Base-by-base conservation (phyloP, 2,329 filamentous ascomycete genomes). In the Colletotrichum lentis region DNA sequence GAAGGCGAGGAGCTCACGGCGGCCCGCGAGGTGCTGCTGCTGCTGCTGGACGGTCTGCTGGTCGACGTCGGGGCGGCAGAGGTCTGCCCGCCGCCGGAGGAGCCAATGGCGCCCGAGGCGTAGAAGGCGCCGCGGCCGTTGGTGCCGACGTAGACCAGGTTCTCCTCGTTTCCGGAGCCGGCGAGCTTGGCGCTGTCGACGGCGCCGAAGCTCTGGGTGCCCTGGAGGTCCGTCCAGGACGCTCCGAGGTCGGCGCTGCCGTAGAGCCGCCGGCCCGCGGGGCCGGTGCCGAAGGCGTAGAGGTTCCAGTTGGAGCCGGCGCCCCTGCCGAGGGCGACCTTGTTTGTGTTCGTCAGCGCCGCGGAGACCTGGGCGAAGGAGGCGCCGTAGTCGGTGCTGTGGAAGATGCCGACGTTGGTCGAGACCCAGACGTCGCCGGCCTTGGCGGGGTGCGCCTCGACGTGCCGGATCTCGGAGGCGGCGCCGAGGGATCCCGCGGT, bases 361-460 rank as follows among this genome's bases (percentile, higher is more conserved):
- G 74, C 73, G 3, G 79, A 77, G 0, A 80, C 73, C 37, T 80
- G 75, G 0, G 79, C 77, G 70, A 87, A 88, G 1, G 80, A 79
- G 4, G 75, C 73, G 7, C 85, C 86, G 44, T 78, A 86, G 74
- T 88, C 75, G 16, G 81, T 83, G 11, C 83, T 86, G 71, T 82
- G 82, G 77, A 85, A 88, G 57, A 89, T 76, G 11, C 86, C 86
- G 0, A 72, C 77, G 63, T 87, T 79, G 0, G 86, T 88, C 1
- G 85, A 86, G 1, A 85, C 85, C 76, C 83, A 86, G 52, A 92
- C 82, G 55, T 88, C 86, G n/a, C 90, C 89, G 0, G 86, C 85
- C 12, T 81, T 79, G 12, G 82, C 81, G 0, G 88, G 88, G 69
- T 89, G 82, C 0, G 81, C 81, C 18, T 84, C 85, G 16, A 91